A percentile compares a stretch with the other conserved stretches of the same genome.
Evolutionary conservation across 2,329 filamentous ascomycete genomes (phyloP).

Genomic region (Sporothrix phasma): DNA sequence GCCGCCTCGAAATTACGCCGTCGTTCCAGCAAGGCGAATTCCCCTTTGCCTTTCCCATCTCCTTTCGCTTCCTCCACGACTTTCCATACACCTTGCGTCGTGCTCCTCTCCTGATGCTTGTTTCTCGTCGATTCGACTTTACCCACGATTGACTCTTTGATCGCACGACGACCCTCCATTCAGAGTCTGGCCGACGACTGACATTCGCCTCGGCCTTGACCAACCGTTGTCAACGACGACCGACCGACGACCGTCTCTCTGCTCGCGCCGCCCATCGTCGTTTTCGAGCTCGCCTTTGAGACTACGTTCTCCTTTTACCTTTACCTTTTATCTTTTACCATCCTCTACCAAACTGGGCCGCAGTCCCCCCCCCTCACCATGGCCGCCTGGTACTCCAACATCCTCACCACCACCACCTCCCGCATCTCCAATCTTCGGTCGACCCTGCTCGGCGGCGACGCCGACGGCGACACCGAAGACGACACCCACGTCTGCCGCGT

Average conservation of each 20-base stretch:
- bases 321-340: no score
- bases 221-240: no score
- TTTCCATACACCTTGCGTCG: no score
- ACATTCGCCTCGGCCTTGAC: no score
- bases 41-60: not conserved
- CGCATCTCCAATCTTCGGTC: constrained; percentile 57
- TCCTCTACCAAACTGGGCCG: not conserved
- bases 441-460: constrained; percentile 56
- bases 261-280: no score
- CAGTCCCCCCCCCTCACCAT: constrained; percentile 33
- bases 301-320: no score
- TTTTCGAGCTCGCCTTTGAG: not conserved
- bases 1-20: not conserved
- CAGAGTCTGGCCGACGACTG: no score
- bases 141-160: no score
- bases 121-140: no score
- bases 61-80: not conserved
- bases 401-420: constrained; percentile 54
- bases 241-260: no score
- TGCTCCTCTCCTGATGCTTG: no score
- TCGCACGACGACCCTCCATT: no score
- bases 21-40: not conserved
- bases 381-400: constrained; percentile 74
- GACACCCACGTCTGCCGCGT: constrained; percentile 93
- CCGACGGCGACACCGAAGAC: constrained; percentile 69